phyloP scores from a whole-genome alignment of 352 stramenopile species.

The Pythium rhizo-oryzae region DNA sequence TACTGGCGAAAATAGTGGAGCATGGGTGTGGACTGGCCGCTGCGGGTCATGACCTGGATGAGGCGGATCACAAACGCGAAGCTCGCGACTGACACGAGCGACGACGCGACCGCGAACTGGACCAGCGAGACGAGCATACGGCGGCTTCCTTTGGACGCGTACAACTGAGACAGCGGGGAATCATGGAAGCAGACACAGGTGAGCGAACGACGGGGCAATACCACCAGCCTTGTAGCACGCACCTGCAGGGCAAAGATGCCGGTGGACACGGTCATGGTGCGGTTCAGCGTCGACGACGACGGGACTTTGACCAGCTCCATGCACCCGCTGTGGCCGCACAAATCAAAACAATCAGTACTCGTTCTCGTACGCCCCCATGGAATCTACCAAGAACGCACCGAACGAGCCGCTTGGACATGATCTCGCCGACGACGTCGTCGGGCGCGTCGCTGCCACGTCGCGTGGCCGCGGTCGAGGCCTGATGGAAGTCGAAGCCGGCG shows the following conservation, averaged over 20 bases:
- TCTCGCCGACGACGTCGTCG: constrained; percentile 65
- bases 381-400: constrained; percentile 28
- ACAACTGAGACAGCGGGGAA: constrained; percentile 44
- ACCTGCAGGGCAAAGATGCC: constrained; percentile 73
- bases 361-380: background rate
- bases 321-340: constrained; percentile 35
- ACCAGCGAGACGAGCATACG: constrained; percentile 58
- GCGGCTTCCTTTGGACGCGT: constrained; percentile 64
- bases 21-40: constrained; percentile 22
- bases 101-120: constrained; percentile 60
- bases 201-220: background rate
- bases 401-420: constrained; percentile 62
- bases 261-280: constrained; percentile 69
- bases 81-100: constrained; percentile 68
- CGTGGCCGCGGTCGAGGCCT: background rate
- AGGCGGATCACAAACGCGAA: constrained; percentile 35
- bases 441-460: background rate
- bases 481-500: constrained; percentile 76
- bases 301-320: constrained; percentile 65
- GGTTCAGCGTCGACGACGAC: constrained; percentile 59
- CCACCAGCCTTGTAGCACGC: background rate
- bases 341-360: background rate
- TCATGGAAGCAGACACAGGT: background rate
- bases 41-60: constrained; percentile 29
- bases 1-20: constrained; percentile 32